Evolutionary conservation across 345 rosid species (phyloP).

Genomic region (Aethionema arabicum): DNA sequence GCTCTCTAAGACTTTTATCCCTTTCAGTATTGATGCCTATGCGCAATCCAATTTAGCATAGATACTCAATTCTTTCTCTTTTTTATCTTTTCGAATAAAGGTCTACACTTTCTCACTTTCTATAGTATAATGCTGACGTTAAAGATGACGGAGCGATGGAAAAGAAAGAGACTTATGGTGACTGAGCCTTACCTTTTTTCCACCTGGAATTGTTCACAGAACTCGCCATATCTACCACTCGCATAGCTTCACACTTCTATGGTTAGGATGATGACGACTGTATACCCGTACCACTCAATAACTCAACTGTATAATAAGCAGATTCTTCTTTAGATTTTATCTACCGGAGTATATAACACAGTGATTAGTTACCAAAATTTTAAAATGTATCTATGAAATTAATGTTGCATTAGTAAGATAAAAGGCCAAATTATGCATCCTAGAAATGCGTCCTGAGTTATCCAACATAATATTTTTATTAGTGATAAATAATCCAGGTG

Average conservation of each 20-base stretch:
- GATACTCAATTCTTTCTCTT: background rate
- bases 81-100: constrained; percentile 1
- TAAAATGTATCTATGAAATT: no score
- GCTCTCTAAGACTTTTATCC: background rate
- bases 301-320: no score
- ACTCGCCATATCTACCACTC: background rate
- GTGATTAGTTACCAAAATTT: background rate
- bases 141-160: background rate
- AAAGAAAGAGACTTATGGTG: background rate
- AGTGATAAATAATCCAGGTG: background rate
- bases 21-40: constrained; percentile 18
- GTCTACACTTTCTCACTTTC: constrained; percentile 19
- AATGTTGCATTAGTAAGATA: background rate
- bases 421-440: background rate
- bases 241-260: background rate
- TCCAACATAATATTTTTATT: background rate
- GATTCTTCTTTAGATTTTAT: no score
- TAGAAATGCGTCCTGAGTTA: background rate
- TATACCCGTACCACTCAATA: no score
- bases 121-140: background rate
- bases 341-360: no score
- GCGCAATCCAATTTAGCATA: background rate
- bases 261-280: no score
- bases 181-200: background rate
- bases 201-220: background rate